These are phyloP conservation scores for Fusarium napiforme DNA, from an alignment of 2,329 filamentous ascomycete species.

Conservation along the genomic window DNA sequence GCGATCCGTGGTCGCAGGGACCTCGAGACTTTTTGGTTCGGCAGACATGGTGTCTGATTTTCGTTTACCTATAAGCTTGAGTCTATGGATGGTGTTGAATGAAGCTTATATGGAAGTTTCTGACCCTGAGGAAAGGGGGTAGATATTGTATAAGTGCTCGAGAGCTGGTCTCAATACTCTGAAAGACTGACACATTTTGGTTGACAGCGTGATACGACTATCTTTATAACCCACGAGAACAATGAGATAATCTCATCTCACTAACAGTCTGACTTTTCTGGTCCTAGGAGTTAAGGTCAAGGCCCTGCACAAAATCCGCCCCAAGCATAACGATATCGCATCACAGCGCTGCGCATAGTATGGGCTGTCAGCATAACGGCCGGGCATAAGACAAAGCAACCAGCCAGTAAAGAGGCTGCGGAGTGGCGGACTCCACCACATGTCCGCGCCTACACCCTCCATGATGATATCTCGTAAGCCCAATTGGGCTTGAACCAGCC, in stretches of 20 bases:
- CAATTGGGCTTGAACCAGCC: slow-evolving; percentile 31
- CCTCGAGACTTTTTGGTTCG: slow-evolving; percentile 32
- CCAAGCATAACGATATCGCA: slow-evolving; percentile 12
- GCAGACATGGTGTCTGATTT: slow-evolving; percentile 22
- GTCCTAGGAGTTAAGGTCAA: slow-evolving; percentile 34
- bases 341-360: slow-evolving; percentile 5
- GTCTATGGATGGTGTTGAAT: neutral
- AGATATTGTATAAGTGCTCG: slow-evolving; percentile 10
- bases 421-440: slow-evolving; percentile 39
- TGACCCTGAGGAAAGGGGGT: neutral
- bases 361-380: slow-evolving; percentile 38
- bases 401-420: slow-evolving; percentile 24
- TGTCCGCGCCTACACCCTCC: slow-evolving; percentile 36
- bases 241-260: slow-evolving; percentile 9
- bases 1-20: slow-evolving; percentile 38
- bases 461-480: slow-evolving; percentile 39
- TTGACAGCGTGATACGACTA: slow-evolving; percentile 12
- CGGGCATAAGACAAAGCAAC: neutral
- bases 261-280: slow-evolving; percentile 16
- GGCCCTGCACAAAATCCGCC: slow-evolving; percentile 37
- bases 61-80: neutral
- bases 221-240: slow-evolving; percentile 36
- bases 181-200: slow-evolving; percentile 6
- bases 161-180: slow-evolving; percentile 16
- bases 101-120: slow-evolving; percentile 27